Evolutionary conservation across 1,284 basidiomycete species (phyloP).

Genomic region (Apiotrichum sp.): DNA sequence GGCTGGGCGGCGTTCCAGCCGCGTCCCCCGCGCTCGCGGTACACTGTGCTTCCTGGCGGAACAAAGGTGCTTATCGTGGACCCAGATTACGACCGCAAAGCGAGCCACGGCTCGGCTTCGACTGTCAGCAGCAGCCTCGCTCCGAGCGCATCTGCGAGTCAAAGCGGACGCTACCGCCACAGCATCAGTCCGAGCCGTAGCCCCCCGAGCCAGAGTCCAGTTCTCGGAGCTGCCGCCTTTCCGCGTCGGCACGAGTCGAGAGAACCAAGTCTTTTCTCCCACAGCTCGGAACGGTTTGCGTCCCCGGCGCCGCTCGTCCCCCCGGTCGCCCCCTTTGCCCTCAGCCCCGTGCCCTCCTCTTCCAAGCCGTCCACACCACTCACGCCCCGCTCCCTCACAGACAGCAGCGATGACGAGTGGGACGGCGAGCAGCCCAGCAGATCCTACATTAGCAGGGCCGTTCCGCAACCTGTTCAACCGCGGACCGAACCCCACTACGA

Average conservation of each 20-base stretch:
- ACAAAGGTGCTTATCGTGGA: background rate
- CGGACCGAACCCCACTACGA: too few relatives aligned
- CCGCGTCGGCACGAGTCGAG: too few relatives aligned
- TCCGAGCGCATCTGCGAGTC: background rate
- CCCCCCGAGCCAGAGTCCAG: background rate
- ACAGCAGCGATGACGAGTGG: background rate
- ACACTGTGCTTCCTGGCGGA: conserved; percentile 29
- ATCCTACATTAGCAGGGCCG: background rate
- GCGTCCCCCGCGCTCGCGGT: conserved; percentile 28
- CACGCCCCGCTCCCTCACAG: background rate
- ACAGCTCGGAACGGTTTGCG: background rate
- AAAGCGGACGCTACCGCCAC: background rate
- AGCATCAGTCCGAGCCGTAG: too few relatives aligned
- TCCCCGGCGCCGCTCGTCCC: background rate
- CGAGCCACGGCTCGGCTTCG: background rate
- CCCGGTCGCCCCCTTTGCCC: background rate
- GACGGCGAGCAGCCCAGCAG: background rate
- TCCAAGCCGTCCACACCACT: background rate
- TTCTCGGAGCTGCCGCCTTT: too few relatives aligned
- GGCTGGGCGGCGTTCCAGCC: conserved; percentile 40
- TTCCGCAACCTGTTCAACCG: too few relatives aligned
- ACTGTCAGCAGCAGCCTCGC: background rate
- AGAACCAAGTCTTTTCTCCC: background rate
- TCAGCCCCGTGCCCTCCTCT: background rate
- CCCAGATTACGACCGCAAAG: background rate